A percentile compares a stretch with the other conserved stretches of the same genome.
phyloP scores from a whole-genome alignment of 768 basidiomycete species.

The Lactarius pseudohatsudake region DNA sequence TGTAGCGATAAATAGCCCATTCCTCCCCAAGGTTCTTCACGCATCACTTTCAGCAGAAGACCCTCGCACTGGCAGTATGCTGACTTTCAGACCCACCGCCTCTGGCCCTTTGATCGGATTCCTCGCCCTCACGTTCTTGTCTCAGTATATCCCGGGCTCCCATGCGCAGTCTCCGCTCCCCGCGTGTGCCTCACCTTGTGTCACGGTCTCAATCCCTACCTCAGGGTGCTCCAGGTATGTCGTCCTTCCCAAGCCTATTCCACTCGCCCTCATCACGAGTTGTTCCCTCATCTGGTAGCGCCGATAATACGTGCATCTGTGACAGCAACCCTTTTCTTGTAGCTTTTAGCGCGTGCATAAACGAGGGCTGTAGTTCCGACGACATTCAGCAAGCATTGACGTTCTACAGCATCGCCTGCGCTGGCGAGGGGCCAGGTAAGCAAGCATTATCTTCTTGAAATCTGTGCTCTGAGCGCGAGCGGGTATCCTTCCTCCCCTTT shows the following conservation, averaged over 20 bases:
- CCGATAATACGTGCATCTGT: constrained; percentile 1
- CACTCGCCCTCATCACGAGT: neutral
- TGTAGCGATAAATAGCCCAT: neutral
- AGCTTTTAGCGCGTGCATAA: neutral
- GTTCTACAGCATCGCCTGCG: neutral
- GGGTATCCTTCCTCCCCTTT: neutral
- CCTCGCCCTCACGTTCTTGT: neutral
- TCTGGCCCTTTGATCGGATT: neutral
- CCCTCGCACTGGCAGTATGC: neutral
- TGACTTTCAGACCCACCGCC: neutral
- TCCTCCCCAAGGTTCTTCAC: neutral
- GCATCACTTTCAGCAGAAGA: neutral
- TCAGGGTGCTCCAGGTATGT: neutral
- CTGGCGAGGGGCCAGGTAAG: neutral
- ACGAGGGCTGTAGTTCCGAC: neutral
- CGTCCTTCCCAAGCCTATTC: neutral
- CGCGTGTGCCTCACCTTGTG: neutral
- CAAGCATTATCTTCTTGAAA: neutral
- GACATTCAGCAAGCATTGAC: neutral
- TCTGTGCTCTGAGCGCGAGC: neutral
- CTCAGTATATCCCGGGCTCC: neutral
- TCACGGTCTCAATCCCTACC: neutral
- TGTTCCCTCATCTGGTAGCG: neutral
- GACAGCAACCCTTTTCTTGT: neutral
- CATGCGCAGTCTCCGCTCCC: neutral